Evolutionary conservation across 179 eudicot species (phyloP).

Genomic region (Heliamphora pulchella): DNA sequence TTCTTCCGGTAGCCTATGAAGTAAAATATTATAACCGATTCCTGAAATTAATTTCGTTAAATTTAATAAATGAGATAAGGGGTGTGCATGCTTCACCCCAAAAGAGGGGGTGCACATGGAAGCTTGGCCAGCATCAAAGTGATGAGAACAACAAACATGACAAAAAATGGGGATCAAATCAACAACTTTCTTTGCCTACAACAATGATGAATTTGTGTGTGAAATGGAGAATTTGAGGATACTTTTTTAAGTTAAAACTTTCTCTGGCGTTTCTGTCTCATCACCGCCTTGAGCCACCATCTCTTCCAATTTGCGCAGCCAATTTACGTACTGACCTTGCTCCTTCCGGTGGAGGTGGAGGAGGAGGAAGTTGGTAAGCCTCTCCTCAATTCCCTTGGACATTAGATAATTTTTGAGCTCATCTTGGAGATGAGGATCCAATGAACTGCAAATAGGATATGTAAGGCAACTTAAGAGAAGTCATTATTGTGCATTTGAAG

Average conservation of each 20-base stretch:
- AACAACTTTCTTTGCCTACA: neutral
- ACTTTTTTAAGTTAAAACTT: too few species aligned
- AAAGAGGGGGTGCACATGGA: too few species aligned
- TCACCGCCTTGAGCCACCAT: slow-evolving; percentile 27
- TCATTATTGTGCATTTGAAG: neutral
- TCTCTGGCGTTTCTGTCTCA: neutral
- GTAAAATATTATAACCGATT: too few species aligned
- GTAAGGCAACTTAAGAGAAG: neutral
- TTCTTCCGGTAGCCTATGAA: too few species aligned
- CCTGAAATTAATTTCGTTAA: too few species aligned
- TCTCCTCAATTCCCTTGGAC: slow-evolving; percentile 48
- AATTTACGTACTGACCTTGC: slow-evolving; percentile 60
- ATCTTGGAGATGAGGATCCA: slow-evolving; percentile 45
- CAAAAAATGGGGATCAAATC: neutral
- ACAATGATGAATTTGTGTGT: neutral
- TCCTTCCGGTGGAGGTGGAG: slow-evolving; percentile 66
- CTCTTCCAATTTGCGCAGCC: slow-evolving; percentile 61
- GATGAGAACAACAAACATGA: too few species aligned
- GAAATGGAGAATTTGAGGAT: neutral
- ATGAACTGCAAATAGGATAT: slow-evolving; percentile 31
- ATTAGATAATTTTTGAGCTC: slow-evolving; percentile 53
- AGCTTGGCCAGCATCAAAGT: too few species aligned
- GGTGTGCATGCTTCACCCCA: too few species aligned
- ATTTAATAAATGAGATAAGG: too few species aligned
- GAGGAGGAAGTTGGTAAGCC: slow-evolving; percentile 45